phyloP scores from a whole-genome alignment of 306 rosid genomes.

The Lathyrus aphaca region DNA sequence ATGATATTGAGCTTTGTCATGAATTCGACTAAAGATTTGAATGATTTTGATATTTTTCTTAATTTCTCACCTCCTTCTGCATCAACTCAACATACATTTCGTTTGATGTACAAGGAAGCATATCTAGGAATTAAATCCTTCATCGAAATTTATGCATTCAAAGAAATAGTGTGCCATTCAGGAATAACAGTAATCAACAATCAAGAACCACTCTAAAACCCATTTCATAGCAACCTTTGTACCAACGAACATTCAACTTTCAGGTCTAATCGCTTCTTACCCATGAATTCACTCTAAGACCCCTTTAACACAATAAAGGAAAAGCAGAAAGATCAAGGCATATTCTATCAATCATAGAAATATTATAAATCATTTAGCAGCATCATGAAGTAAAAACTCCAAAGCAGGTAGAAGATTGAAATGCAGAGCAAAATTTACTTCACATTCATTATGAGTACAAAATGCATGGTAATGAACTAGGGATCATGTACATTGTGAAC shows the following conservation, averaged over 20 bases:
- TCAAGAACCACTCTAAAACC: conserved; percentile 3
- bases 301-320: conserved; percentile 1
- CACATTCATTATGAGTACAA: not conserved
- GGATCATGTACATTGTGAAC: conserved; percentile 8
- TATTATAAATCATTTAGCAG: conserved; percentile 16
- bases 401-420: conserved; percentile 27
- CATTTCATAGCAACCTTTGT: conserved; percentile 8
- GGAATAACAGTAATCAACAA: conserved; percentile 9
- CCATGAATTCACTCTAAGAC: conserved; percentile 18
- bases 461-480: conserved; percentile 19
- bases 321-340: not conserved
- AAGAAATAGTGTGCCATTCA: not conserved
- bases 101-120: conserved; percentile 26
- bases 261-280: conserved; percentile 1
- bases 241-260: conserved; percentile 24
- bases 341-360: conserved; percentile 19
- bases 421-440: conserved; percentile 6
- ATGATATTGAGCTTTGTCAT: conserved; percentile 3
- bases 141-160: not conserved
- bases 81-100: not conserved
- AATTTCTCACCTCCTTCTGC: too few species aligned
- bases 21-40: not conserved
- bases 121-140: not conserved
- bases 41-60: conserved; percentile 5
- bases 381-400: conserved; percentile 6